Evolutionary conservation across 2,329 filamentous ascomycete genomes (phyloP), one percentile per base, ranked within the genome.

Genomic region (Phialophora tarda): DNA sequence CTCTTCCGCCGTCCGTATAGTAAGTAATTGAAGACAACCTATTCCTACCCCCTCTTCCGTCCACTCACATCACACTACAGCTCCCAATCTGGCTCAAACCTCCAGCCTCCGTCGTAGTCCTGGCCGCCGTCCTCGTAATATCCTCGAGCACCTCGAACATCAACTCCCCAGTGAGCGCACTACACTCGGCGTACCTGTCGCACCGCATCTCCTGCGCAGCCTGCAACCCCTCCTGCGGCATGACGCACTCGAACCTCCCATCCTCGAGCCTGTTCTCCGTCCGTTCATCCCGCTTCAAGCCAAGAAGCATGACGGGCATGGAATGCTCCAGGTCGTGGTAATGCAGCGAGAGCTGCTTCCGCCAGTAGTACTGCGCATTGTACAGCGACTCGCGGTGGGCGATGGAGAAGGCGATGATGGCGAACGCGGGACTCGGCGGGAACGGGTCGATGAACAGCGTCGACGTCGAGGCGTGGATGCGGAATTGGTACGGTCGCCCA

Each of bases 141-240:
- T 89, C 86, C 72, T 89, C 86, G 65, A 88, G 81, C 0, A 86
- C 85, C 74, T 88, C 83, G 34, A 78, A 78, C 69, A 87, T 84
- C 47, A 89, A 76, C 76, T 88, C 84, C 2, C 86, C 86, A 5
- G 86, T 88, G 47, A 84, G 44, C 48, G 86, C 86, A 67, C 85
- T 87, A 70, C 86, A 89, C 73, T 89, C 86, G 3, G 85, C 86
- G 75, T 89, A 89, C 41, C 81, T 78, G 78, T 89, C 86, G 74
- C 83, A 86, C 26, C 85, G 79, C 77, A 88, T 83, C 71, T 86
- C 83, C 71, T 87, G 85, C 17, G 86, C 86, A 6, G 85, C 86
- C 75, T 73, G 83, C 78, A 83, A 86, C 77, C 69, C 85, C 82
- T 81, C 71, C 74, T 77, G 71, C 76, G 54, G 74, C 77, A 41